Base-by-base conservation (phyloP, 1,284 basidiomycete genomes). In the Tilletia indica region DNA sequence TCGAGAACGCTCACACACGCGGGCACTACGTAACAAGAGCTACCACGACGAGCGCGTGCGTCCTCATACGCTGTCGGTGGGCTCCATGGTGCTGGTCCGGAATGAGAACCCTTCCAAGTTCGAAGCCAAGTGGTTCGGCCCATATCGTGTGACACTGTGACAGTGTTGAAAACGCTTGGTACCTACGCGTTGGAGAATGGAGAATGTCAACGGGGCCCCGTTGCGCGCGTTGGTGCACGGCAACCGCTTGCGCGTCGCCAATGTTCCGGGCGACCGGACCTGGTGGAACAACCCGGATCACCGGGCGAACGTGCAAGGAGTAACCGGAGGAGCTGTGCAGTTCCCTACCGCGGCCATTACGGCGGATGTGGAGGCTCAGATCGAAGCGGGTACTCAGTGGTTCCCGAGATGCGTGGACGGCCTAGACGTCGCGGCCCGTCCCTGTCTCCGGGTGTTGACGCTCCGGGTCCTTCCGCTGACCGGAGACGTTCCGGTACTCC, bases 1-100 rank as follows among this genome's bases (percentile, higher is more conserved):
- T 34, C 58, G 34, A 5, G 58, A 63, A 34, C 58, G 58, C n/a
- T n/a, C n/a, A n/a, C 51, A 54, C 51, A 25, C 51, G n/a, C 51
- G 51, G 11, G 51, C 51, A 25, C 16, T 54, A 8, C n/a, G 31
- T 19, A 54, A 54, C 19, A 4, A 54, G 19, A 25, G n/a, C 11
- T 19, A 8, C 9, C 51, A 25, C 2, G 51, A 54, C 51, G 51
- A 54, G 51, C 8, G 16, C 8, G 51, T 54, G 8, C 51, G 51
- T n/a, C 51, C 51, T 54, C 51, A 54, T 25, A 25, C n/a, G 9
- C 1, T 54, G n/a, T 8, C 51, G 11, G 19, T 54, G 6, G 51
- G 51, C 0, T 14, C 51, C 19, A n/a, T n/a, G 8, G 51, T 54
- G 3, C 51, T 54, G 11, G 51, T 54, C 16, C 51, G 51, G 11